Conservation (phyloP, 2,329 filamentous ascomycete genomes). For the Alternaria sp. region DNA sequence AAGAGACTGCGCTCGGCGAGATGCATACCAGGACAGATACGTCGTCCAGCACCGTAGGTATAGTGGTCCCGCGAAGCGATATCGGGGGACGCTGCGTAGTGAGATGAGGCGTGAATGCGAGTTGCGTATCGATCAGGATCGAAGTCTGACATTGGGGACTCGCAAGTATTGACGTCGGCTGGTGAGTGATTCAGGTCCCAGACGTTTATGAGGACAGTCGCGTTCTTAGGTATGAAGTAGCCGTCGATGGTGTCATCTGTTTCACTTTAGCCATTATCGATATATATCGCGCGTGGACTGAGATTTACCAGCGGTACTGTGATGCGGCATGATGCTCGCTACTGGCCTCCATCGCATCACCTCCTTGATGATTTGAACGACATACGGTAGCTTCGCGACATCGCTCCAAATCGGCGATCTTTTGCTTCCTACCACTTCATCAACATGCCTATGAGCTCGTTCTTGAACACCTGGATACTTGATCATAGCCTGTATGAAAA, state of each 20-base stretch:
- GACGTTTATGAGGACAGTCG: constrained; percentile 42
- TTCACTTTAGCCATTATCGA: constrained; percentile 36
- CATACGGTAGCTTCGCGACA: constrained; percentile 33
- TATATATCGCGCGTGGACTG: neutral
- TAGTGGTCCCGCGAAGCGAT: constrained; percentile 57
- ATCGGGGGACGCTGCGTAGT: constrained; percentile 48
- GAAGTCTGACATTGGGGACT: constrained; percentile 26
- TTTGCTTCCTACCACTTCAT: constrained; percentile 30
- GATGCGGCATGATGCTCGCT: neutral
- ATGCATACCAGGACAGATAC: constrained; percentile 62
- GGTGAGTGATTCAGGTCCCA: constrained; percentile 31
- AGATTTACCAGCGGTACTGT: neutral
- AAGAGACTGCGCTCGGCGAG: constrained; percentile 62
- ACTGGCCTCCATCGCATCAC: constrained; percentile 47
- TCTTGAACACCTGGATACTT: constrained; percentile 27
- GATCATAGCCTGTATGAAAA: constrained; percentile 9
- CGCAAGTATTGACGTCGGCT: constrained; percentile 32
- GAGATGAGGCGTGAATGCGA: constrained; percentile 44
- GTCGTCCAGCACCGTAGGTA: constrained; percentile 59
- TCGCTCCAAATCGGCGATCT: constrained; percentile 20
- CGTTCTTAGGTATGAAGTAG: constrained; percentile 40
- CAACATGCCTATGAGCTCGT: constrained; percentile 46
- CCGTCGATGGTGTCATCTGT: constrained; percentile 53
- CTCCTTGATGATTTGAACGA: constrained; percentile 41
- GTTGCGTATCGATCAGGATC: constrained; percentile 50